These are phyloP conservation scores for Penicillium pulvis DNA, from an alignment of 495 filamentous ascomycete genomes.

Conservation along the genomic window DNA sequence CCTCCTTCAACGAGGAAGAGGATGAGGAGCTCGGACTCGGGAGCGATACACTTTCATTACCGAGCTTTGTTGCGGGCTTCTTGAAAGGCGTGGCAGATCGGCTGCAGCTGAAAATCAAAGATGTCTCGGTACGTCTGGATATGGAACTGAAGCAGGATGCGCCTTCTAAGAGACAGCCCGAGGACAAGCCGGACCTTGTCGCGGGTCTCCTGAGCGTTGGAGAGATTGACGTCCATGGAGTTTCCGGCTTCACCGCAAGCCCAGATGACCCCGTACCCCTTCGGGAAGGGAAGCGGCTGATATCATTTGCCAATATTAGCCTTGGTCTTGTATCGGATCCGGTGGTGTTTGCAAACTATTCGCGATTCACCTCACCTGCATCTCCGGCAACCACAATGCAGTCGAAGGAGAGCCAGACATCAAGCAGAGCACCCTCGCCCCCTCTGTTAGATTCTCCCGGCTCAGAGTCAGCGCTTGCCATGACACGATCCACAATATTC, in stretches of 20 bases:
- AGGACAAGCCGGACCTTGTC: slow-evolving; percentile 51
- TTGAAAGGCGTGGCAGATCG: slow-evolving; percentile 82
- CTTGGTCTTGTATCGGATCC: slow-evolving; percentile 71
- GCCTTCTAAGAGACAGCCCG: slow-evolving; percentile 39
- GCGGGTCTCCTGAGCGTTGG: slow-evolving; percentile 67
- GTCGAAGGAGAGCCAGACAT: slow-evolving; percentile 38
- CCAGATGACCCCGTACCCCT: slow-evolving; percentile 28
- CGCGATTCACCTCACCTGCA: slow-evolving; percentile 59
- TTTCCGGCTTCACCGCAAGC: slow-evolving; percentile 45
- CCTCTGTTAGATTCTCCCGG: slow-evolving; percentile 29
- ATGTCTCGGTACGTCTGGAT: slow-evolving; percentile 67
- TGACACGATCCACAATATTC: slow-evolving; percentile 47
- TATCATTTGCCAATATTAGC: slow-evolving; percentile 64
- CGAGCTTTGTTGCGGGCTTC: slow-evolving; percentile 79
- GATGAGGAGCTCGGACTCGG: slow-evolving; percentile 68
- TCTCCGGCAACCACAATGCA: slow-evolving; percentile 59
- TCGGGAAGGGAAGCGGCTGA: slow-evolving; percentile 63
- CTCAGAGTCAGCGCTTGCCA: slow-evolving; percentile 34
- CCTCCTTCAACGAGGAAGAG: slow-evolving; percentile 60
- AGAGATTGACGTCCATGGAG: slow-evolving; percentile 65
- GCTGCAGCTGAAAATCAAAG: slow-evolving; percentile 68
- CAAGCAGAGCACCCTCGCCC: slow-evolving; percentile 37
- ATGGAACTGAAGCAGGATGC: slow-evolving; percentile 52
- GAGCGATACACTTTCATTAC: slow-evolving; percentile 72
- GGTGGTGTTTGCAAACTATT: slow-evolving; percentile 67